These are phyloP conservation scores for Blepharisma undulans DNA, from an alignment of 169 alveolate genomes.

Conservation along the genomic window DNA sequence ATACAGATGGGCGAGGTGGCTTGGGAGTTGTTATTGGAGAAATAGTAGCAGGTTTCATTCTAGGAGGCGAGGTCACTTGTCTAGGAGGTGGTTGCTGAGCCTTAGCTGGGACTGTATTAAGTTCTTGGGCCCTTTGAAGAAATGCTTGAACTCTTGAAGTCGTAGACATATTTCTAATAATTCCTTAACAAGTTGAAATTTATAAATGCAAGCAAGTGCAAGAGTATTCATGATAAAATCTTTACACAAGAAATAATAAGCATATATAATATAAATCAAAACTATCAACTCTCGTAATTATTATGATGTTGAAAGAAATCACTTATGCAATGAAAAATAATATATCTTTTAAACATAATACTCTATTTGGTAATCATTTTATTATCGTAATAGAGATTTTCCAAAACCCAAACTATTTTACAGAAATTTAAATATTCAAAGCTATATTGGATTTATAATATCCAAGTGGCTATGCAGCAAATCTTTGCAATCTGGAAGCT, in stretches of 20 bases:
- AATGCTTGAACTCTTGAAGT: conserved; percentile 17
- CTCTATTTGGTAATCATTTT: too few species aligned
- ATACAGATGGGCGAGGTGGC: neutral
- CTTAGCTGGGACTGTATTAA: neutral
- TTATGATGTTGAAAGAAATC: too few species aligned
- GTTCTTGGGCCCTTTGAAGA: conserved; percentile 21
- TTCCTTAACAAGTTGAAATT: neutral
- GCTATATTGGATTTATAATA: too few species aligned
- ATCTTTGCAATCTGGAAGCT: too few species aligned
- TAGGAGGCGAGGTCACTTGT: neutral
- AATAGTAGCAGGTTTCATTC: neutral
- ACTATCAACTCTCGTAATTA: too few species aligned
- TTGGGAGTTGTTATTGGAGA: neutral
- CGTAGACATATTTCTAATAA: conserved; percentile 3
- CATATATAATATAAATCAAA: too few species aligned
- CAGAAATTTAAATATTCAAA: neutral
- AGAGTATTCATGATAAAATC: too few species aligned
- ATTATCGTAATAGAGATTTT: too few species aligned
- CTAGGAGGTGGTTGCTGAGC: neutral
- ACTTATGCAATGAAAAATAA: too few species aligned
- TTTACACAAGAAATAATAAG: too few species aligned
- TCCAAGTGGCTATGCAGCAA: neutral
- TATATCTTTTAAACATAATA: too few species aligned
- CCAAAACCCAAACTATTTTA: neutral
- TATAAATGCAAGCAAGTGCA: too few species aligned